A percentile compares a stretch with the other conserved stretches of the same genome.
Conservation (phyloP, 805 yeast species). For the Metschnikowia orientalis region DNA sequence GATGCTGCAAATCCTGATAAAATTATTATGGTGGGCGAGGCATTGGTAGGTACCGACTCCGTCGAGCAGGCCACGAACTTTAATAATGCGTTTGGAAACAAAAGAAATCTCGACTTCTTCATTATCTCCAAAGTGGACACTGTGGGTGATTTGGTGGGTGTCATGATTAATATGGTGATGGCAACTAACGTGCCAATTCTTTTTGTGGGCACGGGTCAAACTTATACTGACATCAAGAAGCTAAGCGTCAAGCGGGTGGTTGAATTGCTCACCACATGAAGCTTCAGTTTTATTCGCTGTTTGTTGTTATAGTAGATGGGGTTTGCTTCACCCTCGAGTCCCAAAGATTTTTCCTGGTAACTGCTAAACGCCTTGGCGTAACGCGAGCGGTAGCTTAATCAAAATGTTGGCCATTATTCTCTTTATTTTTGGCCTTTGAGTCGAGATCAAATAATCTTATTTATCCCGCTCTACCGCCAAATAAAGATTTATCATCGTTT, state of each 20-base stretch:
- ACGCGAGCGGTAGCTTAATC: too few relatives aligned
- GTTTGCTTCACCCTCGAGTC: too few relatives aligned
- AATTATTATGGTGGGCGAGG: conserved; percentile 98
- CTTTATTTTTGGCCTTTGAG: too few relatives aligned
- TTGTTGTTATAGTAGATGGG: too few relatives aligned
- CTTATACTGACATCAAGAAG: conserved; percentile 89
- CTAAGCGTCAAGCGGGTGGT: conserved; percentile 92
- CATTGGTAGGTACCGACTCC: conserved; percentile 94
- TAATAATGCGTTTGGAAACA: conserved; percentile 87
- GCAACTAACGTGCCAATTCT: conserved; percentile 93
- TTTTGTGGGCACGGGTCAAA: conserved; percentile 96
- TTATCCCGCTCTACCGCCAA: too few relatives aligned
- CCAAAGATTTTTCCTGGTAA: too few relatives aligned
- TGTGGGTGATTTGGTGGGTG: conserved; percentile 93
- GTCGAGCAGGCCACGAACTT: conserved; percentile 93
- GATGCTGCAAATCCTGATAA: conserved; percentile 93
- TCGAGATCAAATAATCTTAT: too few relatives aligned
- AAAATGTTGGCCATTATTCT: too few relatives aligned
- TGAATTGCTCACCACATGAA: conserved; percentile 63
- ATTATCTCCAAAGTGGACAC: conserved; percentile 94
- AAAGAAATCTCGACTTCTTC: conserved; percentile 79
- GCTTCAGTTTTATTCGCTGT: too few relatives aligned
- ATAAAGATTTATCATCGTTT: too few relatives aligned
- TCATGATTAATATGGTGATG: conserved; percentile 96
- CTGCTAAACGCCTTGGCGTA: too few relatives aligned